phyloP scores from a whole-genome alignment of 2,329 filamentous ascomycete genomes.

The Talaromyces sp. region DNA sequence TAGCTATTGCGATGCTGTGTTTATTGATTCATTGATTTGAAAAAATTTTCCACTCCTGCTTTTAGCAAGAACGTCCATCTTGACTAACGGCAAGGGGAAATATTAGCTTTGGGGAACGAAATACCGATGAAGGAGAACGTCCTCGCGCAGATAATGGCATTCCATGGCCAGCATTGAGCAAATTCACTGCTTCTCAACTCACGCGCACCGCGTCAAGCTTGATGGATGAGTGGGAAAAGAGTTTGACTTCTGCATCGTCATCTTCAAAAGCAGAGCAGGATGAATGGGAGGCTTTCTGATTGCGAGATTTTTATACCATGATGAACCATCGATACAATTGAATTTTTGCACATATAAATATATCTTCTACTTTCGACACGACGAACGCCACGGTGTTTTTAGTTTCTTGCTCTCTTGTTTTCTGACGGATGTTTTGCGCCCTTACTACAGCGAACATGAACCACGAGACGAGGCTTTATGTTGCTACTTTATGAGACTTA shows the following conservation, averaged over 20 bases:
- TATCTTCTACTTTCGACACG: neutral
- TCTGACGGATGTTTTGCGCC: slow-evolving; percentile 11
- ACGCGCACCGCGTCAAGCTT: slow-evolving; percentile 77
- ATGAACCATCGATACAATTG: neutral
- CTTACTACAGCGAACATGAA: slow-evolving; percentile 5
- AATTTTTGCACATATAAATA: neutral
- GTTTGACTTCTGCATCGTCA: slow-evolving; percentile 51
- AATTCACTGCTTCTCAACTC: slow-evolving; percentile 68
- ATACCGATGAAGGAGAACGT: slow-evolving; percentile 22
- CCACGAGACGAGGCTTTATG: slow-evolving; percentile 11
- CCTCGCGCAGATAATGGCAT: slow-evolving; percentile 38
- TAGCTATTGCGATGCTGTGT: slow-evolving; percentile 20
- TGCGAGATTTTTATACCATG: neutral
- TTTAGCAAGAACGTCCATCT: slow-evolving; percentile 20
- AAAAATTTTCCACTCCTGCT: neutral
- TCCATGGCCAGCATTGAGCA: slow-evolving; percentile 66
- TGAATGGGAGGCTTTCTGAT: slow-evolving; percentile 15
- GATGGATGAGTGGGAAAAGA: slow-evolving; percentile 89
- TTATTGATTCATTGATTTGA: slow-evolving; percentile 4
- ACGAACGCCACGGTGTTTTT: neutral
- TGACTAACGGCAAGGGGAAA: slow-evolving; percentile 13
- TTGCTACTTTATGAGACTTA: neutral
- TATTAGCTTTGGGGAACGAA: slow-evolving; percentile 37
- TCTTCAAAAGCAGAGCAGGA: slow-evolving; percentile 10
- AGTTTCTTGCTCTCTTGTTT: neutral